These are phyloP conservation scores for Cyberlindnera euphorbiiphila DNA, from an alignment of 805 yeast genomes.

Conservation along the genomic window DNA sequence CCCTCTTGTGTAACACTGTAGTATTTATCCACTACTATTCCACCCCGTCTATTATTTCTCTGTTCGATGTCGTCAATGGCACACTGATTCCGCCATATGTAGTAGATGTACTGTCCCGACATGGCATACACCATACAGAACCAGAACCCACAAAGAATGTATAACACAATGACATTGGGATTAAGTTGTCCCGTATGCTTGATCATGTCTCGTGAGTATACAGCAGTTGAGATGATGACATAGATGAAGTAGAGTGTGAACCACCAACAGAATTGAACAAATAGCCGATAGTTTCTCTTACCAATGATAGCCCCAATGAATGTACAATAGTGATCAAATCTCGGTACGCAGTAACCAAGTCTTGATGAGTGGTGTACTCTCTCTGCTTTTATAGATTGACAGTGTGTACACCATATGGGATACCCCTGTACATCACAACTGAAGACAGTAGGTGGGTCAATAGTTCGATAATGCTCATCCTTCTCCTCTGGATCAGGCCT, in stretches of 20 bases:
- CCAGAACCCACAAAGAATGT: conserved; percentile 43
- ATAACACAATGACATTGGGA: conserved; percentile 47
- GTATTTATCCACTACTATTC: conserved; percentile 20
- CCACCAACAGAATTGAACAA: conserved; percentile 47
- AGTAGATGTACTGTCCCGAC: conserved; percentile 39
- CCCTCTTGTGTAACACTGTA: conserved; percentile 32
- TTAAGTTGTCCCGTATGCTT: conserved; percentile 30
- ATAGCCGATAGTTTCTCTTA: conserved; percentile 54
- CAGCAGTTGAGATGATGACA: conserved; percentile 36
- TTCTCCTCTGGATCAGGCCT: conserved; percentile 22
- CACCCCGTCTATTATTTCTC: conserved; percentile 29
- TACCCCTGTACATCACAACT: conserved; percentile 68
- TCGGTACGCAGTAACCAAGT: conserved; percentile 54
- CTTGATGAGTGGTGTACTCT: conserved; percentile 69
- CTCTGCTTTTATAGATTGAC: conserved; percentile 60
- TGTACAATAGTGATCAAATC: conserved; percentile 80
- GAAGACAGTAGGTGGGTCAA: conserved; percentile 54
- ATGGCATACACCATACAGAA: conserved; percentile 42
- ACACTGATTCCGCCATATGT: conserved; percentile 46
- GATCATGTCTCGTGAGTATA: conserved; percentile 25
- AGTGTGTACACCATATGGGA: conserved; percentile 71
- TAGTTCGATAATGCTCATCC: conserved; percentile 20
- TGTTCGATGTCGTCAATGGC: conserved; percentile 55
- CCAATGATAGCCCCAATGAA: conserved; percentile 79
- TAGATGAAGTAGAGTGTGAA: conserved; percentile 36